A percentile compares a stretch with the other conserved stretches of the same genome.
Evolutionary conservation across 169 alveolate species (phyloP).

Genomic region (Babesia bigemina): DNA sequence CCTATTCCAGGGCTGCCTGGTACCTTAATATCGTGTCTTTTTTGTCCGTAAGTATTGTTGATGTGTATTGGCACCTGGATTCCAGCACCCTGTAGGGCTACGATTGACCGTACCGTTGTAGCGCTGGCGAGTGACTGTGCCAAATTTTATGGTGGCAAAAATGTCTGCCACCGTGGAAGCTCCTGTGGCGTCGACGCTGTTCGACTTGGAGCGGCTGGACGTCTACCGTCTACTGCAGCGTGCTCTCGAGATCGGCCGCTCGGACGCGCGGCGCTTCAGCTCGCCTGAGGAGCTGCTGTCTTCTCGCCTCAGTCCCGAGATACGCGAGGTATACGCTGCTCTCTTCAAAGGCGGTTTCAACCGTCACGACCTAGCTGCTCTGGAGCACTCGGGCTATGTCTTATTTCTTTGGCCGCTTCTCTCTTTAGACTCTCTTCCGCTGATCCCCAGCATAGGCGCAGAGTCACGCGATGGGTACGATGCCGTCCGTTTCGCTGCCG

Average conservation of each 20-base stretch:
- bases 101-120: too few species aligned
- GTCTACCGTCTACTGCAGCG: constrained; percentile 51
- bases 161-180: constrained; percentile 20
- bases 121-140: neutral
- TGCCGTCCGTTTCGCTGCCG: constrained; percentile 40
- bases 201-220: constrained; percentile 38
- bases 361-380: constrained; percentile 43
- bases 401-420: constrained; percentile 50
- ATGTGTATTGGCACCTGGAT: neutral
- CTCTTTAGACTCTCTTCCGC: constrained; percentile 55
- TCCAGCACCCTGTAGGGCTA: constrained; percentile 13
- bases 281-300: constrained; percentile 25
- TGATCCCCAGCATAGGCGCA: constrained; percentile 27
- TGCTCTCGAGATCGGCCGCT: constrained; percentile 3
- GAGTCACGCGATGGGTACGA: constrained; percentile 6
- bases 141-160: constrained; percentile 8
- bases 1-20: constrained; percentile 15
- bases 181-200: constrained; percentile 45
- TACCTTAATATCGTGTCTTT: neutral
- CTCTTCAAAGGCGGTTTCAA: constrained; percentile 38
- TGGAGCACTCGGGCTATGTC: constrained; percentile 63
- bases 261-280: constrained; percentile 16
- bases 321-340: constrained; percentile 27
- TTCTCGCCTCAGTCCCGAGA: constrained; percentile 21
- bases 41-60: neutral